Base-by-base conservation (phyloP, 192 early-diverging fungal species). In the Umbelopsis vinacea region DNA sequence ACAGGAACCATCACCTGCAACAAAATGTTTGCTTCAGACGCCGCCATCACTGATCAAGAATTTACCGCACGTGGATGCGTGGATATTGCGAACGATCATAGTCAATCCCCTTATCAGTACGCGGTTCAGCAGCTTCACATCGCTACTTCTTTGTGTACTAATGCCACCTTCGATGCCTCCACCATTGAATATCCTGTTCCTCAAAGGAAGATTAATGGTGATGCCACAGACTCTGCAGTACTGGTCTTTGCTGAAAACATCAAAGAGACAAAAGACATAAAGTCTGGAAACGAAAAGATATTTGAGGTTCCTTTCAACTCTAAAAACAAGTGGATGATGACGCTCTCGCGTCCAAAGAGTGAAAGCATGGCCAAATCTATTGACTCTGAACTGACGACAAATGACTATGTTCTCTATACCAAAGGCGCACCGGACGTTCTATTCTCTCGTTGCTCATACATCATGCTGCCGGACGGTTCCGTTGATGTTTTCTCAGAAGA, bases 1-100 rank as follows among this genome's bases (percentile, higher is more conserved):
- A 96, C 96, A n/a, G 96, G 94, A 0, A 97, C 94, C 8, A 78
- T 97, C 46, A 97, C 96, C 14, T 84, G 88, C 69, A 87, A 90
- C 82, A 82, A 87, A 53, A 95, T 97, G 93, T 74, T 73, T 33
- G 89, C 91, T 19, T 76, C 76, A 45, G 70, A 77, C 57, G 73
- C 79, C 21, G 79, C 76, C 33, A 80, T 90, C 52, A 66, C 71
- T 52, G 69, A 86, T 72, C 66, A 83, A 22, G 68, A 78, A 29
- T 68, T 75, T 15, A 73, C 71, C 15, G 71, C 76, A 10, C 29
- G 63, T 22, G 77, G 72, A 21, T 69, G 67, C 40, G 53, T 68
- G 4, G 63, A 50, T 35, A 43, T 47, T 14, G 26, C 40, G 21
- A 53, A 53, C 23, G 35, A 33, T 17, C 53, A 68, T 21, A 68